Percentiles rank a stretch among this genome's conserved stretches.
Evolutionary conservation across 345 rosid genomes (phyloP).

Genomic region (Camelina sativa): DNA sequence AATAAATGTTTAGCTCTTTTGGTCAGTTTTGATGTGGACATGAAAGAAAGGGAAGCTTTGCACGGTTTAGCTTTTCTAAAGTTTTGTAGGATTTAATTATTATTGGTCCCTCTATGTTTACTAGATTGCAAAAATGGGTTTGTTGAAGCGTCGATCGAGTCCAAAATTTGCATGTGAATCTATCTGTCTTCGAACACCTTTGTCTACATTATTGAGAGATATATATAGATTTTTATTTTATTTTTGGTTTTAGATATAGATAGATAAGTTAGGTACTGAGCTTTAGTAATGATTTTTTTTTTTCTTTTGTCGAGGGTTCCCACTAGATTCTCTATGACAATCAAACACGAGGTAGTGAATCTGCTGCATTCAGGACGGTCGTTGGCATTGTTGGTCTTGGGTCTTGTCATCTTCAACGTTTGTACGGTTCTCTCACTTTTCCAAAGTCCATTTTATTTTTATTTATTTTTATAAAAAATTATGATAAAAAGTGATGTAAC

Average conservation of each 20-base stretch:
- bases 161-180: conserved; percentile 39
- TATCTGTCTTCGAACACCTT: conserved; percentile 34
- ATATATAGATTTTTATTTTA: background rate
- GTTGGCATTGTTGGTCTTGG: conserved; percentile 41
- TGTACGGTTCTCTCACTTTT: conserved; percentile 29
- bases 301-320: conserved; percentile 29
- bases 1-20: conserved; percentile 31
- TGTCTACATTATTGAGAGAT: conserved; percentile 32
- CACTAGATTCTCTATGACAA: conserved; percentile 26
- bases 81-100: conserved; percentile 31
- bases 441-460: background rate
- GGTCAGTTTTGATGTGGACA: conserved; percentile 41
- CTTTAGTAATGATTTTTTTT: conserved; percentile 32
- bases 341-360: conserved; percentile 34
- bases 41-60: conserved; percentile 39
- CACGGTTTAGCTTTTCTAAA: conserved; percentile 42
- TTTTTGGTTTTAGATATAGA: background rate
- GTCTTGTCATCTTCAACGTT: conserved; percentile 41
- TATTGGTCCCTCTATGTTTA: conserved; percentile 27
- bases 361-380: conserved; percentile 27
- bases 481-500: background rate
- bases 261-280: conserved; percentile 25
- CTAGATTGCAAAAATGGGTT: conserved; percentile 27
- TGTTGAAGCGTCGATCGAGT: conserved; percentile 28
- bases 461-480: no score